Conservation (phyloP, 768 basidiomycete genomes). For the Collybia sordida region DNA sequence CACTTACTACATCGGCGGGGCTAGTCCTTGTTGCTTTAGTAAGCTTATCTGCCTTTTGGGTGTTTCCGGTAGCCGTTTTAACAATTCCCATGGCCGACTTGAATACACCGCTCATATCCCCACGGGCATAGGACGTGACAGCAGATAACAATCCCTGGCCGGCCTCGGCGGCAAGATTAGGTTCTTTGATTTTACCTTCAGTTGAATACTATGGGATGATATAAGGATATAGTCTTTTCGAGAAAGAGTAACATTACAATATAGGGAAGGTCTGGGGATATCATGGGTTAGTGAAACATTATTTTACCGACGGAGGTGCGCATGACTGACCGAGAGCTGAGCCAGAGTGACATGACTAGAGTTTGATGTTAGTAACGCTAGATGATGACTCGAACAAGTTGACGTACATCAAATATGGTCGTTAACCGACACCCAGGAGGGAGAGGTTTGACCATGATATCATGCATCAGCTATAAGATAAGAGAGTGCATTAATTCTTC, state of each 20-base stretch:
- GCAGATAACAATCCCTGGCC: slow-evolving; percentile 85
- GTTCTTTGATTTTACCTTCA: slow-evolving; percentile 94
- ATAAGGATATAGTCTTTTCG: background rate
- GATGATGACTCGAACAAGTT: background rate
- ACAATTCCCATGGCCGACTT: slow-evolving; percentile 71
- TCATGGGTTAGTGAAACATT: background rate
- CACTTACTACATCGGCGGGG: slow-evolving; percentile 80
- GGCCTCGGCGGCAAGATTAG: slow-evolving; percentile 84
- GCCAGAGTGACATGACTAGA: slow-evolving; percentile 86
- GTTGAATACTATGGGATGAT: slow-evolving; percentile 71
- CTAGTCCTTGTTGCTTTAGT: slow-evolving; percentile 69
- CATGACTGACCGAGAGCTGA: slow-evolving; percentile 74
- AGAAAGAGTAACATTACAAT: slow-evolving; percentile 38
- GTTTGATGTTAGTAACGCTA: slow-evolving; percentile 1
- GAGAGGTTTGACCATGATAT: slow-evolving; percentile 75
- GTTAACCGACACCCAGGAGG: slow-evolving; percentile 90
- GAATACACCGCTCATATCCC: slow-evolving; percentile 80
- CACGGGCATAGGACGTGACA: slow-evolving; percentile 70
- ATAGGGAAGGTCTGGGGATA: slow-evolving; percentile 61
- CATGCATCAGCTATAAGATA: slow-evolving; percentile 60
- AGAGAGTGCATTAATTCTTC: too few species aligned
- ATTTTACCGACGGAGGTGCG: background rate
- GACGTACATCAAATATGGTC: slow-evolving; percentile 70
- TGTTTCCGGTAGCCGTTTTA: slow-evolving; percentile 69
- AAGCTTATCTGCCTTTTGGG: slow-evolving; percentile 61